These are phyloP conservation scores for Viola odorata DNA, from an alignment of 345 rosid species.

Conservation along the genomic window DNA sequence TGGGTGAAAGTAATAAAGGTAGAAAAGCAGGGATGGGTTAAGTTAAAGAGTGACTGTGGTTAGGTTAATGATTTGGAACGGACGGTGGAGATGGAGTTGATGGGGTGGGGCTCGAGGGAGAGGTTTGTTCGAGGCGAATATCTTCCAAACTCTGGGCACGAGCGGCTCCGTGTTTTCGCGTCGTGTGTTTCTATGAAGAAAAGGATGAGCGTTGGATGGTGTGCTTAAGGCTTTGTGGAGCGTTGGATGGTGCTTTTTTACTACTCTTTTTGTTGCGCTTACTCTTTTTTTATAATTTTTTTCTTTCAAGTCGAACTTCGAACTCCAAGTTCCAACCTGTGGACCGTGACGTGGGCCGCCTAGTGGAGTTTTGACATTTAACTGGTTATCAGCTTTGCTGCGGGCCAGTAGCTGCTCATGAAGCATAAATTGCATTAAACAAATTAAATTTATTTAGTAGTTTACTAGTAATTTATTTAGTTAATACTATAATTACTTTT, in stretches of 20 bases:
- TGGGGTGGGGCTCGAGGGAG: constrained; percentile 9
- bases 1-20: neutral
- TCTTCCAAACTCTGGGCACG: constrained; percentile 74
- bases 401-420: no score
- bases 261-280: no score
- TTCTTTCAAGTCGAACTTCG: neutral
- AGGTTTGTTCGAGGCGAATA: constrained; percentile 28
- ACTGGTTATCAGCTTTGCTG: no score
- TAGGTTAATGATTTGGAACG: constrained; percentile 18
- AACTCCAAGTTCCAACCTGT: neutral
- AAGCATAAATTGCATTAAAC: no score
- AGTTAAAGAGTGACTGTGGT: constrained; percentile 36
- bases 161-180: constrained; percentile 77
- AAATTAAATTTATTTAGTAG: no score
- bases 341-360: neutral
- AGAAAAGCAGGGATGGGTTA: neutral
- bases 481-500: no score
- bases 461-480: no score
- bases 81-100: constrained; percentile 20
- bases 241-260: constrained; percentile 6
- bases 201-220: constrained; percentile 12
- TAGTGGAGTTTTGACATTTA: no score
- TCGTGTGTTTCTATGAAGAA: constrained; percentile 5
- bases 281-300: neutral
- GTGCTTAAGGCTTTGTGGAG: neutral